Evolutionary conservation across 768 basidiomycete species (phyloP), one percentile per base, ranked within the genome.

Genomic region (Terana coerulea): DNA sequence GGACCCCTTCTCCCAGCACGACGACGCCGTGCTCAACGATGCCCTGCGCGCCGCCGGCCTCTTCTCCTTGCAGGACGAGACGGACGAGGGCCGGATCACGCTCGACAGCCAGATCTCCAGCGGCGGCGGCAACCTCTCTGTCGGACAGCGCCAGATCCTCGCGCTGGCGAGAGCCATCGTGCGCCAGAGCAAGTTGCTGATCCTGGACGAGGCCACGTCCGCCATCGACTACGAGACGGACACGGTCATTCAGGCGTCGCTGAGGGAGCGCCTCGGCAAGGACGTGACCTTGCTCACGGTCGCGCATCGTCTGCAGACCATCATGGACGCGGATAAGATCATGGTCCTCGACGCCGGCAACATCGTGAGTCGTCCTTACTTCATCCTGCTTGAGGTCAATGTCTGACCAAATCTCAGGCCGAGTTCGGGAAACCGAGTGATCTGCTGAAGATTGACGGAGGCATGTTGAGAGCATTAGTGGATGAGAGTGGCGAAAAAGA

Each of bases 291-390:
- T 84, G 17, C 66, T 84, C 26, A 83, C 79, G 15, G 73, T 85
- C 33, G 83, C 83, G 1, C 81, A 83, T 61, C 73, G 82, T 15
- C 59, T 80, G 7, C 72, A 75, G 51, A 83, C 77, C 6, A 77
- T 84, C 53, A 80, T 81, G 70, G 81, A 82, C 46, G 77, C 80
- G 3, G 81, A 84, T 60, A 78, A 78, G 57, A 78, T 84, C 39
- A 71, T 83, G 51, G 47, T 74, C 9, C 64, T 73, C 7, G 73
- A 73, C 34, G 64, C 65, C 9, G 72, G 73, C 28, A 63, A 55
- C 22, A 62, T 73, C 22, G 74, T 74, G 10, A 39, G 43, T 40
- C 1, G 17, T n/a, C 41, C 24, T n/a, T n/a, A n/a, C 10, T 17
- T 9, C 41, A 9, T 29, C 36, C 47, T 49, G 10, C 35, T 43